Conservation (phyloP, 495 filamentous ascomycete genomes). For the Zalerion maritima region DNA sequence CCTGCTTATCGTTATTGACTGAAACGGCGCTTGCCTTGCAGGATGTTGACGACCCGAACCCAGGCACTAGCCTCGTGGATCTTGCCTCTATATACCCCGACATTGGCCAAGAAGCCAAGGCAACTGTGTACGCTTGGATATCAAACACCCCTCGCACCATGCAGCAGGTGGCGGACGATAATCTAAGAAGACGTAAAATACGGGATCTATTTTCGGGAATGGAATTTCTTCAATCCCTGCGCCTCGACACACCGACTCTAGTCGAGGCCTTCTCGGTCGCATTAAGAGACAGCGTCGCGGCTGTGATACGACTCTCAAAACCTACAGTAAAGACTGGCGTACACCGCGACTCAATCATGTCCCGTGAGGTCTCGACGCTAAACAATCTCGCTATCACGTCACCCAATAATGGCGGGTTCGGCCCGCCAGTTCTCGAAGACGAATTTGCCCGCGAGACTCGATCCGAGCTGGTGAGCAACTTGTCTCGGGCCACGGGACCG, state of each 20-base stretch:
- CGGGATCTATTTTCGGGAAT: constrained; percentile 59
- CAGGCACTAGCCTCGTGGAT: constrained; percentile 38
- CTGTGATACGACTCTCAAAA: constrained; percentile 25
- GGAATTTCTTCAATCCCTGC: constrained; percentile 47
- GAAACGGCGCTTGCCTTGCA: constrained; percentile 70
- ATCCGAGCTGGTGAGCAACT: no score
- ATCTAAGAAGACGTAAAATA: constrained; percentile 53
- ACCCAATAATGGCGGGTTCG: no score
- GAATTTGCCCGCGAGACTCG: no score
- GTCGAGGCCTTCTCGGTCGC: constrained; percentile 50
- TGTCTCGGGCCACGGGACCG: no score
- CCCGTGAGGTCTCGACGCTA: no score
- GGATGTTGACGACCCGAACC: constrained; percentile 29
- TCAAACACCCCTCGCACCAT: constrained; percentile 66
- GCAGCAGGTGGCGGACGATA: constrained; percentile 74
- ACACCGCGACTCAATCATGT: no score
- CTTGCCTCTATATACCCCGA: constrained; percentile 47
- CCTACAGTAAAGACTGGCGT: no score
- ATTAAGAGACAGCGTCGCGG: constrained; percentile 44
- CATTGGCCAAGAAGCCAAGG: constrained; percentile 54
- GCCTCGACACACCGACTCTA: constrained; percentile 55
- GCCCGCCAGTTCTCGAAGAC: no score
- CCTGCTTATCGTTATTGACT: constrained; percentile 54
- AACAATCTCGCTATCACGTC: no score
- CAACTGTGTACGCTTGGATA: constrained; percentile 66